These are phyloP conservation scores for Fusarium gaditjirri DNA, from an alignment of 2,329 filamentous ascomycete species.

Conservation along the genomic window DNA sequence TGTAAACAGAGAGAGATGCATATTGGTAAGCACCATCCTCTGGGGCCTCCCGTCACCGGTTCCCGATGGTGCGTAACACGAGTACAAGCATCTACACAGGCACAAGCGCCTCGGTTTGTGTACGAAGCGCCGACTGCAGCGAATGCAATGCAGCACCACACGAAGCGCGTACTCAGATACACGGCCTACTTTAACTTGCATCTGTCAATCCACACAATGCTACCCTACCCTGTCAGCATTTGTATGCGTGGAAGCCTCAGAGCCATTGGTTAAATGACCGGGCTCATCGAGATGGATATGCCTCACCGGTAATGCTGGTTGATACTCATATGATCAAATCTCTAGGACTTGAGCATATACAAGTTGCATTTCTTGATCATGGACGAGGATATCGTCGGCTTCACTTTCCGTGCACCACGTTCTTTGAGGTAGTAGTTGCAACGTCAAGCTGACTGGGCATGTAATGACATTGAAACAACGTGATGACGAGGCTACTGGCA, in stretches of 20 bases:
- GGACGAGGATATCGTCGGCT: conserved; percentile 24
- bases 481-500: neutral
- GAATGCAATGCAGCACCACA: neutral
- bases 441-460: neutral
- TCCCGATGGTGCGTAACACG: conserved; percentile 23
- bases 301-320: conserved; percentile 24
- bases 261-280: conserved; percentile 20
- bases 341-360: conserved; percentile 5
- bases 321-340: conserved; percentile 18
- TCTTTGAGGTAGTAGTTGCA: neutral
- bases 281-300: conserved; percentile 11
- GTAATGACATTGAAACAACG: neutral
- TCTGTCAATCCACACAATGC: conserved; percentile 25
- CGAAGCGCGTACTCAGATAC: neutral
- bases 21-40: neutral
- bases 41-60: conserved; percentile 23
- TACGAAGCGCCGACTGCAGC: conserved; percentile 12
- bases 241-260: conserved; percentile 10
- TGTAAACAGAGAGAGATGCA: conserved; percentile 8
- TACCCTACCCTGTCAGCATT: conserved; percentile 25
- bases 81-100: conserved; percentile 2
- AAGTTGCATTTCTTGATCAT: neutral
- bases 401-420: neutral
- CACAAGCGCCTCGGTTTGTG: conserved; percentile 13
- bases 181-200: conserved; percentile 25